Conservation (phyloP, 2,329 filamentous ascomycete species). For the Colletotrichum destructivum region DNA sequence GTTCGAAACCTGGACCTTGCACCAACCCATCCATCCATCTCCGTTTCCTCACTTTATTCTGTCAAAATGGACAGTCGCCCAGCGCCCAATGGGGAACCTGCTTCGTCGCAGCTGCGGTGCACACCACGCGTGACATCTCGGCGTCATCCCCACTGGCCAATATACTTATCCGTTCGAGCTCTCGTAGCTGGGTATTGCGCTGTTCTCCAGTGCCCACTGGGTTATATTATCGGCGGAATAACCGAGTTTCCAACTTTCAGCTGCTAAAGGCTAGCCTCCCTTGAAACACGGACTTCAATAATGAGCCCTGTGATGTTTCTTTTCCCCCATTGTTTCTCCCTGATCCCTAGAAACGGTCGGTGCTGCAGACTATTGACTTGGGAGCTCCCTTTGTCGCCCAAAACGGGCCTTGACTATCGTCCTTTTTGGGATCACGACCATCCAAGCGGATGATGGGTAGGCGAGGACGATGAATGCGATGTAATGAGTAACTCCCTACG, state of each 20-base stretch:
- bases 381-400: constrained; percentile 8
- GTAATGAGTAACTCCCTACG: constrained; percentile 24
- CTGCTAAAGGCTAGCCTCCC: constrained; percentile 1
- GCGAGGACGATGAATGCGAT: neutral
- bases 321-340: constrained; percentile 27
- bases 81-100: constrained; percentile 16
- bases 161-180: neutral
- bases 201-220: neutral
- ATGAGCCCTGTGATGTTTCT: constrained; percentile 3
- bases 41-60: constrained; percentile 22
- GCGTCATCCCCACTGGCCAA: constrained; percentile 3
- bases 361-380: constrained; percentile 34
- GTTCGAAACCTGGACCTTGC: constrained; percentile 42
- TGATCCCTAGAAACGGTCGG: constrained; percentile 27
- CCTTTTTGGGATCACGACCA: neutral
- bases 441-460: neutral
- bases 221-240: constrained; percentile 2
- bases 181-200: neutral
- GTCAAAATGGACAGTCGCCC: constrained; percentile 15
- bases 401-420: neutral
- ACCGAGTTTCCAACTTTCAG: neutral
- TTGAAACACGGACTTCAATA: constrained; percentile 28
- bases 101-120: constrained; percentile 7
- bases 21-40: constrained; percentile 25
- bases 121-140: constrained; percentile 1